Evolutionary conservation across 1,139 yeast genomes (phyloP), one percentile per base, ranked within the genome.

Genomic region (Scheffersomyces segobiensis): DNA sequence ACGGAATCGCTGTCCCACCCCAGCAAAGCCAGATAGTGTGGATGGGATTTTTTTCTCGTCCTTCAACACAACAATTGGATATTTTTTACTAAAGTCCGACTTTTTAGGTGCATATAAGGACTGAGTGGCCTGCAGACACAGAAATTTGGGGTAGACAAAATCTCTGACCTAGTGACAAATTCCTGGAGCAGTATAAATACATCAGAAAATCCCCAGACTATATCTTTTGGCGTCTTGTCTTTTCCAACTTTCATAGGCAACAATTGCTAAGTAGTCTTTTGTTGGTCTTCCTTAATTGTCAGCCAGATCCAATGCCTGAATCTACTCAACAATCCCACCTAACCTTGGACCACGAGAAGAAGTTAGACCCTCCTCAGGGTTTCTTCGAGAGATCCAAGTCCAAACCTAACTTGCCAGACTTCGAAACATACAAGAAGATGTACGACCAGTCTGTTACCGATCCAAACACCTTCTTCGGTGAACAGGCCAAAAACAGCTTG

Each of bases 381-480:
- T 87, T 87, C 72, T 69, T 73, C 57, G 85, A 84, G 52, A 76
- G 88, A 63, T 82, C 85, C 61, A 75, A 76, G 17, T 48, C 57
- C 46, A 75, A 77, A 60, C 88, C 89, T 14, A 79, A 83, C 69
- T 71, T 86, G 59, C 65, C 75, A 32, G 81, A 82, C 53, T 73
- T 87, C 54, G 87, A 79, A 26, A 84, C 88, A 64, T 89, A 89
- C 75, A 68, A 83, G 63, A 69, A 76, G 61, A 69, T 88, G 76
- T 87, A 90, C 76, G 75, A 84, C 64, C 85, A 88, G 72, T 88
- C 95, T 19, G 82, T 90, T 63, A 85, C 86, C 58, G 76, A 88
- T 63, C 96, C 96, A 1, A 76, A 78, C 53, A 69, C 76, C 59
- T 90, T 89, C 70, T 90, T 88, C 70, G 89, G 90, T 47, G 80